Evolutionary conservation across 2,329 filamentous ascomycete species (phyloP).

Genomic region (Chaetomiaceae sp.): DNA sequence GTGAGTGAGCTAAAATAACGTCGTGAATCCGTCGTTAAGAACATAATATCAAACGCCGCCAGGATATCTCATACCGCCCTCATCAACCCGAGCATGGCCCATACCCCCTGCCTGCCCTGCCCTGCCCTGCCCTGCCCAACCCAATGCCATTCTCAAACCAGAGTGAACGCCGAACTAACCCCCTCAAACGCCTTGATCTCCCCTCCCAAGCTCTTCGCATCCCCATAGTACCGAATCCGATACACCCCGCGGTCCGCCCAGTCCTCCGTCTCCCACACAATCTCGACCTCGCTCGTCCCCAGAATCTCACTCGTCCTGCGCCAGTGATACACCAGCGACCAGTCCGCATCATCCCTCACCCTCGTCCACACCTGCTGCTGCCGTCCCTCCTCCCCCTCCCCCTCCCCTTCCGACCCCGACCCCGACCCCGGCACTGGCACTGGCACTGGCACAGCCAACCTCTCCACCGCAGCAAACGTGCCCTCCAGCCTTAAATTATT

Average conservation of each 20-base stretch:
- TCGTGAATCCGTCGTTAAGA: too few relatives aligned
- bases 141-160: constrained; percentile 20
- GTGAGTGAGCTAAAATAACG: too few relatives aligned
- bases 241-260: constrained; percentile 61
- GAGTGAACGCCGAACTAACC: constrained; percentile 49
- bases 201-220: constrained; percentile 60
- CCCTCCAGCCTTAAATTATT: constrained; percentile 76
- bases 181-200: constrained; percentile 66
- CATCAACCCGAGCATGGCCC: too few relatives aligned
- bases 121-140: too few relatives aligned
- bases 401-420: constrained; percentile 28
- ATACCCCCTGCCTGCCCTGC: too few relatives aligned
- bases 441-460: constrained; percentile 40
- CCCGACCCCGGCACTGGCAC: too few relatives aligned
- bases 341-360: constrained; percentile 70
- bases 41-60: too few relatives aligned
- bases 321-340: constrained; percentile 79
- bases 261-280: constrained; percentile 72
- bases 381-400: too few relatives aligned
- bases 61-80: too few relatives aligned
- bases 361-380: constrained; percentile 48
- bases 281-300: constrained; percentile 69
- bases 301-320: constrained; percentile 60
- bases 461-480: constrained; percentile 74
- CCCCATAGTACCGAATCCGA: constrained; percentile 76